phyloP scores from a whole-genome alignment of 2,329 filamentous ascomycete genomes.

The Stagonosporopsis tanaceti region DNA sequence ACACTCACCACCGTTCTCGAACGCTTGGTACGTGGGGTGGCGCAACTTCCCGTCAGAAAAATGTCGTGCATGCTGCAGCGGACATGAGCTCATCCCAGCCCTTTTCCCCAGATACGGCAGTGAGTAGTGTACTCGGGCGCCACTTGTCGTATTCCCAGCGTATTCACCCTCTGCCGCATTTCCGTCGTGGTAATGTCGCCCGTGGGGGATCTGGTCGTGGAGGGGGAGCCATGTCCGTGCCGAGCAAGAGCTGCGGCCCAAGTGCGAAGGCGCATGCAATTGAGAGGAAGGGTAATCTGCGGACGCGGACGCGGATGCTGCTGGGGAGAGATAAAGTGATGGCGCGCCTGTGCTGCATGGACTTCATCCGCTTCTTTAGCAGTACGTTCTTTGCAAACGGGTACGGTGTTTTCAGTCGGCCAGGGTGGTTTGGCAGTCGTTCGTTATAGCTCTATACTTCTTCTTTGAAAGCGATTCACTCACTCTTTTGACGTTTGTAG shows the following conservation, averaged over 20 bases:
- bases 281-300: neutral
- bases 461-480: no score
- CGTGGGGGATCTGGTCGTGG: neutral
- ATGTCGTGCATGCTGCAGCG: neutral
- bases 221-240: no score
- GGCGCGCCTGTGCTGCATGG: neutral
- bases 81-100: neutral
- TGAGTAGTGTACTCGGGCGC: no score
- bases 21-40: neutral
- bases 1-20: neutral
- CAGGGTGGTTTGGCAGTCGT: neutral
- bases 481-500: neutral
- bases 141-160: neutral
- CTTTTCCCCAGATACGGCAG: neutral
- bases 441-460: neutral
- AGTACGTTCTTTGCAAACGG: neutral
- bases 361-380: neutral
- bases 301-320: neutral
- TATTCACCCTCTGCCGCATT: neutral
- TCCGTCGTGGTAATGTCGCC: neutral
- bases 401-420: neutral
- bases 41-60: neutral
- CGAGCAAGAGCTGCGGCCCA: neutral
- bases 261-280: neutral
- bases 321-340: neutral